These are phyloP conservation scores for Gaertneriomyces sp. DNA, from an alignment of 192 early-diverging fungal species.

Conservation along the genomic window DNA sequence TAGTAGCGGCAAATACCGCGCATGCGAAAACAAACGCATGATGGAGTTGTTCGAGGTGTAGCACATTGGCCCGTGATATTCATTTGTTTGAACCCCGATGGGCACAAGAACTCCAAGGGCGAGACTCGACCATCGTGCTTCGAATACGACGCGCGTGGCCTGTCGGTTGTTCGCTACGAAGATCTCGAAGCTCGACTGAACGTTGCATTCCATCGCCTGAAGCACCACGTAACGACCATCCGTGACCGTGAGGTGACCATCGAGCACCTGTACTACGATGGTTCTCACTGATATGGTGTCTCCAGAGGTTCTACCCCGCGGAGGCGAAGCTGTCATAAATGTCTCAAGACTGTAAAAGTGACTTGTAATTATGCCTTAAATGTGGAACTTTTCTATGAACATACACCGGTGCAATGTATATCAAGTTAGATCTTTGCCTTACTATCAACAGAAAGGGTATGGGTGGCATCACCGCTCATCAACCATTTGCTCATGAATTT, in stretches of 20 bases:
- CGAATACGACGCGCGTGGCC: background rate
- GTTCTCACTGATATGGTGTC: background rate
- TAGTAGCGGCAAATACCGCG: background rate
- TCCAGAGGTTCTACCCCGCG: too few species aligned
- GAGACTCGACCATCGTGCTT: background rate
- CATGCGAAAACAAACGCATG: constrained; percentile 6
- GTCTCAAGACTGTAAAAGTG: too few species aligned
- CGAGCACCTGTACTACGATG: background rate
- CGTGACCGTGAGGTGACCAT: constrained; percentile 1
- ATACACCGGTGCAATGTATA: too few species aligned
- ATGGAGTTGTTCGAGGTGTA: background rate
- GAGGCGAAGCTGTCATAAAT: too few species aligned
- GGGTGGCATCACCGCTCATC: too few species aligned
- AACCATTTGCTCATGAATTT: too few species aligned
- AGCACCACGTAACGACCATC: constrained; percentile 1
- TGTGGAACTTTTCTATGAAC: too few species aligned
- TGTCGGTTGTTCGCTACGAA: background rate
- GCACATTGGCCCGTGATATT: background rate
- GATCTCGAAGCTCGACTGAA: background rate
- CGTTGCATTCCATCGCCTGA: background rate
- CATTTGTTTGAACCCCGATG: background rate
- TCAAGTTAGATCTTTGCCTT: too few species aligned
- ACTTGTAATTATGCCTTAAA: too few species aligned
- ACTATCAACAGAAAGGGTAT: too few species aligned
- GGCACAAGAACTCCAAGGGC: background rate